phyloP scores from a whole-genome alignment of 116 monocot genomes.

The Zostera marina region DNA sequence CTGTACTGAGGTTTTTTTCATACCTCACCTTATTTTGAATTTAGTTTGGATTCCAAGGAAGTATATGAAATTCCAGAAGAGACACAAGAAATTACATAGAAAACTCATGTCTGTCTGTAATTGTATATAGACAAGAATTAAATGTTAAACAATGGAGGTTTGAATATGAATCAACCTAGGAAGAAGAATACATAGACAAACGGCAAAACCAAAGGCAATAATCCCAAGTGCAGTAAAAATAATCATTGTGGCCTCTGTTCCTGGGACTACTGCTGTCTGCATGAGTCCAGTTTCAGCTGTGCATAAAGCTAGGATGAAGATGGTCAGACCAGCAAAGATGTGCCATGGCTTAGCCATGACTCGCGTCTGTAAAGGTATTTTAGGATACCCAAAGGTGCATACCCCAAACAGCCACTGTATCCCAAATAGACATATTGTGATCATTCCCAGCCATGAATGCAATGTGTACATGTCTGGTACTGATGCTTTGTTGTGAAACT shows the following conservation, averaged over 20 bases:
- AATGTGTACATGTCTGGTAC: constrained; percentile 32
- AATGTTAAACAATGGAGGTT: too few relatives aligned
- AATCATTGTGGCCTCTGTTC: constrained; percentile 10
- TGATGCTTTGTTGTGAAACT: constrained; percentile 36
- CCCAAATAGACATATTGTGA: constrained; percentile 45
- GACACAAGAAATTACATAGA: too few relatives aligned
- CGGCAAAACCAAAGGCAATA: constrained; percentile 22
- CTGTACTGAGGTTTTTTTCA: too few relatives aligned
- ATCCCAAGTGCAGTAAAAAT: constrained; percentile 26
- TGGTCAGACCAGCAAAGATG: constrained; percentile 12
- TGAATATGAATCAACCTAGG: constrained; percentile 4
- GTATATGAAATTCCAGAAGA: too few relatives aligned
- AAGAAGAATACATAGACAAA: constrained; percentile 13
- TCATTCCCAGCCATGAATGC: constrained; percentile 82
- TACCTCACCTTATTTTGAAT: too few relatives aligned
- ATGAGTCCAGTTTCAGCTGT: constrained; percentile 26
- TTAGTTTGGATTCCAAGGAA: too few relatives aligned
- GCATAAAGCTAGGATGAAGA: constrained; percentile 30
- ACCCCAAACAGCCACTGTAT: constrained; percentile 37
- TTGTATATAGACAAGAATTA: too few relatives aligned
- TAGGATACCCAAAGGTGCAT: constrained; percentile 15
- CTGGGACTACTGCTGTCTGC: constrained; percentile 8
- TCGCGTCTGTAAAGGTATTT: constrained; percentile 7
- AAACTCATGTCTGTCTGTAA: too few relatives aligned
- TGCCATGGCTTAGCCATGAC: constrained; percentile 25